A percentile compares a stretch with the other conserved stretches of the same genome.
These are phyloP conservation scores for Crotalaria pallida DNA, from an alignment of 306 rosid species.

Conservation along the genomic window DNA sequence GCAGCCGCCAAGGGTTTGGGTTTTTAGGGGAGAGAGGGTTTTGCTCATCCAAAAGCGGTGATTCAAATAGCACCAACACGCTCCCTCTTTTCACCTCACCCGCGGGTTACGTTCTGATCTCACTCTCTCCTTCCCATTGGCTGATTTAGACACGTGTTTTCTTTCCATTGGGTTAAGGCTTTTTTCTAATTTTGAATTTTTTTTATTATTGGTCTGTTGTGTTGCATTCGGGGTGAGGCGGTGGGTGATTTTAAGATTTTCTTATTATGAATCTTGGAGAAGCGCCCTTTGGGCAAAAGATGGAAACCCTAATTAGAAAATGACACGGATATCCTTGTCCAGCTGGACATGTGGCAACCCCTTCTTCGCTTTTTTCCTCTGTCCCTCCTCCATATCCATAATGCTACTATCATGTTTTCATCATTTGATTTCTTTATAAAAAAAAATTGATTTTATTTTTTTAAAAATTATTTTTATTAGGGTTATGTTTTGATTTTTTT, in stretches of 20 bases:
- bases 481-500: no score
- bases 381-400: conserved; percentile 21
- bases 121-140: conserved; percentile 12
- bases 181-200: neutral
- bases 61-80: conserved; percentile 95
- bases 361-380: conserved; percentile 18
- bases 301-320: conserved; percentile 68
- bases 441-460: no score
- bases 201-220: conserved; percentile 32
- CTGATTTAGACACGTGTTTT: conserved; percentile 16
- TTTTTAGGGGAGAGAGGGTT: conserved; percentile 80
- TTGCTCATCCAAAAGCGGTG: conserved; percentile 74
- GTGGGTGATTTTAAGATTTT: neutral
- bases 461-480: no score
- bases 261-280: conserved; percentile 18
- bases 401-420: neutral
- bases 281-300: conserved; percentile 28
- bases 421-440: neutral
- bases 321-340: conserved; percentile 51
- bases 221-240: neutral
- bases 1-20: conserved; percentile 99
- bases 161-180: rapidly evolving
- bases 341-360: conserved; percentile 15
- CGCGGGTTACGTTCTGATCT: conserved; percentile 40
- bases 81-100: conserved; percentile 37